A percentile compares a stretch with the other conserved stretches of the same genome.
Evolutionary conservation across 1,284 basidiomycete genomes (phyloP).

Genomic region (Malassezia dermatis): DNA sequence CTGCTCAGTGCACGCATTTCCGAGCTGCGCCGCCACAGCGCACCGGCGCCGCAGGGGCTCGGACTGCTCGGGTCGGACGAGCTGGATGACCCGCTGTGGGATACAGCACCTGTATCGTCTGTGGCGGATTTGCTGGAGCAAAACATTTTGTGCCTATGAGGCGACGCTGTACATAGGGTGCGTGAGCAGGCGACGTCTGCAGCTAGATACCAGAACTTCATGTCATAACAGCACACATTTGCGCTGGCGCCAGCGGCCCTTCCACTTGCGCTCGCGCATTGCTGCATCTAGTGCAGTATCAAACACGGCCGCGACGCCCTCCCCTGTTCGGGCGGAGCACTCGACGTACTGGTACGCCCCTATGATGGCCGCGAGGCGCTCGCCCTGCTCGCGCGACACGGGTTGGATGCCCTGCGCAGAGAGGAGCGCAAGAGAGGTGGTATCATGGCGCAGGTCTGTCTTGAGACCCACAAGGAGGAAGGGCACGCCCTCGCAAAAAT

Average conservation of each 20-base stretch:
- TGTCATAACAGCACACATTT: conserved; percentile 9
- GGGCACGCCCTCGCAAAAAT: conserved; percentile 89
- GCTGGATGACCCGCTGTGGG: background rate
- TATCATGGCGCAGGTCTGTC: conserved; percentile 67
- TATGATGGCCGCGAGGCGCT: conserved; percentile 71
- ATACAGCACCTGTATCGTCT: background rate
- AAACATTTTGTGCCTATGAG: conserved; percentile 15
- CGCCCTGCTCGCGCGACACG: conserved; percentile 57
- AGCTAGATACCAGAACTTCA: background rate
- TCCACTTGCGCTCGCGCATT: conserved; percentile 12
- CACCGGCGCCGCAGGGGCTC: background rate
- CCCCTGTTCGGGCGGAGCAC: conserved; percentile 82
- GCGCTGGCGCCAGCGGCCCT: background rate
- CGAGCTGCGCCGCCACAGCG: background rate
- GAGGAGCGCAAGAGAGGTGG: conserved; percentile 79
- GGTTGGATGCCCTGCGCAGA: conserved; percentile 79
- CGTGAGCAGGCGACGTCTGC: background rate
- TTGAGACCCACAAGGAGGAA: conserved; percentile 88
- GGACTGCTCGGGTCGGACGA: background rate
- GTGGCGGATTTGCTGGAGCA: conserved; percentile 8
- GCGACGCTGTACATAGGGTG: background rate
- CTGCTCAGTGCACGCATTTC: background rate
- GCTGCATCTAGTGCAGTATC: conserved; percentile 77
- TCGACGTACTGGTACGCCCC: conserved; percentile 82
- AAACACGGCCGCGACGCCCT: conserved; percentile 86